phyloP scores from a whole-genome alignment of 306 rosid genomes.

The Corylus heterophylla region DNA sequence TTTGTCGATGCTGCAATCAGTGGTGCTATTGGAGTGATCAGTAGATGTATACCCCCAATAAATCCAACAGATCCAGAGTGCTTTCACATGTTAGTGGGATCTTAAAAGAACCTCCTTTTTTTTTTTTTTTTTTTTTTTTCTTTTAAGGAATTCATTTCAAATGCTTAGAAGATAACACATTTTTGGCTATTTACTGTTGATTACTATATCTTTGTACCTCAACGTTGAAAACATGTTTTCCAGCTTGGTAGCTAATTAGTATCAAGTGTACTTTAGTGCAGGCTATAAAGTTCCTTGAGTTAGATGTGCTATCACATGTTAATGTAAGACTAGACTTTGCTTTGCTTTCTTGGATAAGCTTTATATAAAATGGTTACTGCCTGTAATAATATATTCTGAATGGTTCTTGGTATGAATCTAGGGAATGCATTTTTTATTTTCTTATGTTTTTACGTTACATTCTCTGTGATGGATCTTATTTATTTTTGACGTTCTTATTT shows the following conservation, averaged over 20 bases:
- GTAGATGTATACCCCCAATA: conserved; percentile 95
- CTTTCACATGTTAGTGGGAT: conserved; percentile 93
- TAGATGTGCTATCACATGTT: not conserved
- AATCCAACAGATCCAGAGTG: conserved; percentile 99
- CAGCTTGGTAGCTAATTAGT: not conserved
- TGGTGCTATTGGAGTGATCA: conserved; percentile 95
- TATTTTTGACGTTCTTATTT: not conserved
- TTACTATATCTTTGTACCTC: not conserved
- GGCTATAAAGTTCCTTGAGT: conserved; percentile 19
- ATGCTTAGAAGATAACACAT: not conserved
- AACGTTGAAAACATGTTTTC: not conserved
- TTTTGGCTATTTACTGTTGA: not conserved
- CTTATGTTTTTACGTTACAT: not conserved
- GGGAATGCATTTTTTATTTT: not conserved
- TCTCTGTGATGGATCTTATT: not conserved
- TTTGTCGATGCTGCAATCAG: conserved; percentile 93
- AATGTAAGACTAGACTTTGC: not conserved
- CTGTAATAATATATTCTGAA: not conserved
- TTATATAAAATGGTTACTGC: not conserved
- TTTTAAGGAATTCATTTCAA: conserved; percentile 17
- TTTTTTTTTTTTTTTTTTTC: not conserved
- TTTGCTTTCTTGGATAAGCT: not conserved
- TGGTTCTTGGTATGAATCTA: not conserved
- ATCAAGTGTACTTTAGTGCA: conserved; percentile 1
- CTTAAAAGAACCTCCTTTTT: not conserved